Percentiles rank a stretch among this genome's conserved stretches.
These are phyloP conservation scores for Xylariaceae sp. DNA, from an alignment of 2,329 filamentous ascomycete genomes.

Conservation along the genomic window DNA sequence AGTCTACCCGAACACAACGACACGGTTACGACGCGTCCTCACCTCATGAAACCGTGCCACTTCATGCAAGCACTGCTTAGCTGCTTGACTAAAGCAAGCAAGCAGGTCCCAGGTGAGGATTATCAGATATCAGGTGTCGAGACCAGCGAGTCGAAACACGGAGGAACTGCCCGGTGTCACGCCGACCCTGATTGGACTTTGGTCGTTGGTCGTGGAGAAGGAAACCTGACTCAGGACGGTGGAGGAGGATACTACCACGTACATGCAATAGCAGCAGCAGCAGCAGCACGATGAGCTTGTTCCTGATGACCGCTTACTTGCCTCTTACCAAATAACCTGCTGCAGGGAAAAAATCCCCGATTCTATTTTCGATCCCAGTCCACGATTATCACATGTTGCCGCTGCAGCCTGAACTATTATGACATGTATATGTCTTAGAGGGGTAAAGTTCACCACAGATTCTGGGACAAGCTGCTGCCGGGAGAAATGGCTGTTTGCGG, in stretches of 20 bases:
- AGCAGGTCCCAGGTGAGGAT: background rate
- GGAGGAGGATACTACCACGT: too few relatives aligned
- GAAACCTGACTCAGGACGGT: background rate
- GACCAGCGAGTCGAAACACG: background rate
- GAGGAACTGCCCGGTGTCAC: background rate
- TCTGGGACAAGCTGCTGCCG: background rate
- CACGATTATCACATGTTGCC: background rate
- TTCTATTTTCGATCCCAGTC: background rate
- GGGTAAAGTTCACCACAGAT: background rate
- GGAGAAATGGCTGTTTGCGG: background rate
- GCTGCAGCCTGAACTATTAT: background rate
- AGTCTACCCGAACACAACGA: background rate
- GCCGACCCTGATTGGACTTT: background rate
- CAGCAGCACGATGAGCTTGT: background rate
- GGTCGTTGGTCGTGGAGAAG: background rate
- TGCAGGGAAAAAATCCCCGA: background rate
- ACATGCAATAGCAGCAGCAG: too few relatives aligned
- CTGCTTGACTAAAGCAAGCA: background rate
- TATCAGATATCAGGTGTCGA: background rate
- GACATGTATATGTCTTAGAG: background rate
- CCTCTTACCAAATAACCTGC: background rate
- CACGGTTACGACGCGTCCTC: background rate
- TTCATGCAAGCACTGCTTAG: background rate
- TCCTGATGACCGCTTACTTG: background rate
- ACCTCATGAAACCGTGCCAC: background rate